These are phyloP conservation scores for Pleoardoris graminearum DNA, from an alignment of 2,329 filamentous ascomycete species.

Conservation along the genomic window DNA sequence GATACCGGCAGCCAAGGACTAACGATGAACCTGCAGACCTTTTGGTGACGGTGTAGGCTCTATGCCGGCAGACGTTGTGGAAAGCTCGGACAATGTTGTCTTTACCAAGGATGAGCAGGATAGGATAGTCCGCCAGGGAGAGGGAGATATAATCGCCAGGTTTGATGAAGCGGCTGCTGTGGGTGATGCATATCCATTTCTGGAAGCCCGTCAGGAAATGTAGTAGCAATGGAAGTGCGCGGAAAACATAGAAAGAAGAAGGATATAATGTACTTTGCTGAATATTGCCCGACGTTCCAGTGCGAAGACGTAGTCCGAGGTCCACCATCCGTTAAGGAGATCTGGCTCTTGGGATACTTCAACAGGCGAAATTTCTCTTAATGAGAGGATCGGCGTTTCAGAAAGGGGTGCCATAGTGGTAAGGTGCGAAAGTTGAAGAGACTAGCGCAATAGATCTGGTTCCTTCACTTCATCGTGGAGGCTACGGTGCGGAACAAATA, in stretches of 20 bases:
- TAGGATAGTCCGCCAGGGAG: slow-evolving; percentile 39
- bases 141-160: slow-evolving; percentile 45
- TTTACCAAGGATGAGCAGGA: slow-evolving; percentile 44
- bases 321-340: slow-evolving; percentile 43
- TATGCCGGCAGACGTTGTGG: slow-evolving; percentile 50
- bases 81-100: slow-evolving; percentile 44
- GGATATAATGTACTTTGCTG: slow-evolving; percentile 48
- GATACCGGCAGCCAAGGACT: slow-evolving; percentile 48
- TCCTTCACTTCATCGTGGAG: neutral
- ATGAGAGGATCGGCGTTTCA: slow-evolving; percentile 9
- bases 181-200: slow-evolving; percentile 45
- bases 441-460: no score
- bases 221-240: neutral
- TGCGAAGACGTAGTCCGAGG: slow-evolving; percentile 44
- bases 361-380: neutral
- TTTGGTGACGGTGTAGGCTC: slow-evolving; percentile 46
- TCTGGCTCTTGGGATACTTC: slow-evolving; percentile 48
- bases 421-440: neutral
- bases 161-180: slow-evolving; percentile 40
- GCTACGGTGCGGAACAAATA: neutral
- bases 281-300: slow-evolving; percentile 54
- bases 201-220: neutral
- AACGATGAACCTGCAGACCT: slow-evolving; percentile 39
- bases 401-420: slow-evolving; percentile 13
- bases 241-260: neutral